Conservation (phyloP, 2,329 filamentous ascomycete genomes). For the Calonectria leucothoes region DNA sequence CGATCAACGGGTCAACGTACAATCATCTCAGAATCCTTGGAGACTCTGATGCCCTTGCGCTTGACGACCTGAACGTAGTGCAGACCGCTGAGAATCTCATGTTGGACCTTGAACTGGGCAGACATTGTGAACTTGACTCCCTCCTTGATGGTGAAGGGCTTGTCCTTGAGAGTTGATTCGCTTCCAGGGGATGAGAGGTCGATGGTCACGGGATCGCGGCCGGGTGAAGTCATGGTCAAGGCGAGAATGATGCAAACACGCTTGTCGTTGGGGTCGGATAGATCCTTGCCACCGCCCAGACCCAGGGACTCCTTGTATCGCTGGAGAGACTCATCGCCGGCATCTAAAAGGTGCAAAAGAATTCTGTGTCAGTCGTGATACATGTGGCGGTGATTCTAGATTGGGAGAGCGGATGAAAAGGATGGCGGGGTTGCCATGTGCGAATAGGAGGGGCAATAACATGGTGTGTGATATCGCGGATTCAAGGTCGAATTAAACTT, state of each 20-base stretch:
- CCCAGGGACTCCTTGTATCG: constrained; percentile 98
- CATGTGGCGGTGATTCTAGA: not conserved
- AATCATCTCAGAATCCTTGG: constrained; percentile 99
- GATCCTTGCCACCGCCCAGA: constrained; percentile 77
- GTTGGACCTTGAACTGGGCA: constrained; percentile 93
- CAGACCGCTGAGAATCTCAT: constrained; percentile 93
- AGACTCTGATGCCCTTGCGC: constrained; percentile 85
- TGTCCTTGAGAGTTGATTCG: constrained; percentile 82
- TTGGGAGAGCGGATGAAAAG: not conserved
- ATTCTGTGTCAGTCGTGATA: constrained; percentile 32
- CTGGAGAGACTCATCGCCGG: constrained; percentile 91
- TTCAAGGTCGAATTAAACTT: constrained; percentile 1
- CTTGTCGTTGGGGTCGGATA: constrained; percentile 82
- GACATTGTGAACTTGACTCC: constrained; percentile 94
- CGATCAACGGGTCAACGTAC: constrained; percentile 62
- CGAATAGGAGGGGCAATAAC: not conserved
- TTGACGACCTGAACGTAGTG: constrained; percentile 97
- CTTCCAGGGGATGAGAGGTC: constrained; percentile 82
- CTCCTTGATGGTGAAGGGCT: constrained; percentile 98
- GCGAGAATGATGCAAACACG: constrained; percentile 94
- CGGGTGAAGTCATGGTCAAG: constrained; percentile 87
- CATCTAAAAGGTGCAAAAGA: constrained; percentile 55
- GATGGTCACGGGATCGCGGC: constrained; percentile 87
- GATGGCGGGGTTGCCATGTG: constrained; percentile 21
- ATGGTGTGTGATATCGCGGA: not conserved